A percentile compares a stretch with the other conserved stretches of the same genome.
These are phyloP conservation scores for Euphorbia tirucalli DNA, from an alignment of 345 rosid genomes.

Conservation along the genomic window DNA sequence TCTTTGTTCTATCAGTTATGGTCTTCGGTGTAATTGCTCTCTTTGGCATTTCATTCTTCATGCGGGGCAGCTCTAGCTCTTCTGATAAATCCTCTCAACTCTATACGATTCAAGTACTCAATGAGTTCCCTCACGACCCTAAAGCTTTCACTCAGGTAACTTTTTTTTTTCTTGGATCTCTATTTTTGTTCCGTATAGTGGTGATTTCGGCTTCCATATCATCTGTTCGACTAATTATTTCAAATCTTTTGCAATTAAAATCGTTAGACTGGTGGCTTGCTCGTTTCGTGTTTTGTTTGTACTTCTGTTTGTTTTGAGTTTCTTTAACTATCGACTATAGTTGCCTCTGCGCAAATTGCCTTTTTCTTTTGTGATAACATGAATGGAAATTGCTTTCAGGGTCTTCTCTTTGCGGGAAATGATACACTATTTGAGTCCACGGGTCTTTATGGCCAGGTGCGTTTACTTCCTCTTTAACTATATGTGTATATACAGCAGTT, in stretches of 20 bases:
- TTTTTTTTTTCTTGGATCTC: not conserved
- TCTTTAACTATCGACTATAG: not conserved
- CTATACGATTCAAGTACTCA: constrained; percentile 21
- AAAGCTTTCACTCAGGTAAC: constrained; percentile 31
- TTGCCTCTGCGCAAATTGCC: not conserved
- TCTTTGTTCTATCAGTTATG: constrained; percentile 27
- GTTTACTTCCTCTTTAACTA: constrained; percentile 6
- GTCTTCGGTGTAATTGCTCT: not conserved
- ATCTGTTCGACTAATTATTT: not conserved
- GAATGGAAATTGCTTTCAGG: constrained; percentile 42
- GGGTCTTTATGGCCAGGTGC: constrained; percentile 58
- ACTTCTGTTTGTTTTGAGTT: not conserved
- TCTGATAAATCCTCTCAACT: constrained; percentile 5
- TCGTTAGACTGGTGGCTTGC: not conserved
- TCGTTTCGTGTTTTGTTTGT: no score
- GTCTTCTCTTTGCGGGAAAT: constrained; percentile 73
- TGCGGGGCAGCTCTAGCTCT: constrained; percentile 1
- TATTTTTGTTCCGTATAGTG: not conserved
- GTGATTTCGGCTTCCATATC: not conserved
- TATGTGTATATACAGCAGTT: not conserved
- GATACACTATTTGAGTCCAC: constrained; percentile 83
- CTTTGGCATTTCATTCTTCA: constrained; percentile 19
- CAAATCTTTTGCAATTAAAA: no score
- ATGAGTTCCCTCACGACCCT: constrained; percentile 33
- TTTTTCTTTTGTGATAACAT: not conserved